Evolutionary conservation across 2,329 filamentous ascomycete species (phyloP).

Genomic region (Clonostachys chloroleuca): DNA sequence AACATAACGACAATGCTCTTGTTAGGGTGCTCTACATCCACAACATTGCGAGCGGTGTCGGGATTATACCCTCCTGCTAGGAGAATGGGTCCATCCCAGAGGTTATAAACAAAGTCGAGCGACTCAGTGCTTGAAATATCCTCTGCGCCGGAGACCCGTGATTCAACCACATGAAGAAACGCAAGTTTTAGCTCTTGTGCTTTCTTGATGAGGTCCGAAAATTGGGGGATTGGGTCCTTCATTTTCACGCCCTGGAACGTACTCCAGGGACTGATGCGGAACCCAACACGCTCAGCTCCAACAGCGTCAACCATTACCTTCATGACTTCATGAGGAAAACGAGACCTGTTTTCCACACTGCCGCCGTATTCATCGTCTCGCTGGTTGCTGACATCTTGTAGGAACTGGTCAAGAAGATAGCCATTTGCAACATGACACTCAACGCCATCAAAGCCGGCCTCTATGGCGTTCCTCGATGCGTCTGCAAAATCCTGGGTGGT

Average conservation of each 20-base stretch:
- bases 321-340: constrained; percentile 40
- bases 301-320: constrained; percentile 29
- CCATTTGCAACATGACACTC: constrained; percentile 49
- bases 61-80: constrained; percentile 25
- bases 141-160: constrained; percentile 37
- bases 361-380: constrained; percentile 54
- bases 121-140: constrained; percentile 28
- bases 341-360: constrained; percentile 35
- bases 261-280: constrained; percentile 58
- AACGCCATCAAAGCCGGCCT: constrained; percentile 39
- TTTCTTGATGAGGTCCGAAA: constrained; percentile 48
- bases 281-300: constrained; percentile 46
- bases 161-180: constrained; percentile 59
- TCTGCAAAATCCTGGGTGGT: constrained; percentile 53
- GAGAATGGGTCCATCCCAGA: constrained; percentile 24
- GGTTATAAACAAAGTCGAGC: constrained; percentile 23
- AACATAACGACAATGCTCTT: constrained; percentile 25
- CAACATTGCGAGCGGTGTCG: constrained; percentile 12
- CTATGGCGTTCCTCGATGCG: constrained; percentile 48
- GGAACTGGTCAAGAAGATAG: constrained; percentile 53
- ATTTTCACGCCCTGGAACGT: constrained; percentile 61
- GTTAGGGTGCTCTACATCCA: constrained; percentile 19
- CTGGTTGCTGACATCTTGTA: constrained; percentile 42
- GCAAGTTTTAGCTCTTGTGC: constrained; percentile 48
- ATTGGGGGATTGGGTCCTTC: constrained; percentile 59